Evolutionary conservation across 2,329 filamentous ascomycete genomes (phyloP).

Genomic region (Mollisia scopiformis): DNA sequence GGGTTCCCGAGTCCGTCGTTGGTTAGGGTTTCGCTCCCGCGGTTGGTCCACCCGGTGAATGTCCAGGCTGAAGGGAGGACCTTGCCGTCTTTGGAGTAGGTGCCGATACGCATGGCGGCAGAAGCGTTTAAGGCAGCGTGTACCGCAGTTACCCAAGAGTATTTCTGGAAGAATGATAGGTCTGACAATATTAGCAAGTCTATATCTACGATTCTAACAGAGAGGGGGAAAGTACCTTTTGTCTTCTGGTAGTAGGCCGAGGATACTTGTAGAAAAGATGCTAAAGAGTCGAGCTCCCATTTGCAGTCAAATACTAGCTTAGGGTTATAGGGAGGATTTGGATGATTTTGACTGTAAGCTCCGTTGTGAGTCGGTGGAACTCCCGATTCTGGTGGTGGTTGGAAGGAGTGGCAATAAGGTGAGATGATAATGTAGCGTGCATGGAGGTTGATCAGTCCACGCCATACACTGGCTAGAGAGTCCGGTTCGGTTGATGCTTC

Average conservation of each 20-base stretch:
- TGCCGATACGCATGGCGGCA: conserved; percentile 71
- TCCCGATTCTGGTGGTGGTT: conserved; percentile 77
- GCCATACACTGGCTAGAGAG: conserved; percentile 68
- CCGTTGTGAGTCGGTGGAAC: conserved; percentile 60
- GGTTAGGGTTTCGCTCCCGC: conserved; percentile 79
- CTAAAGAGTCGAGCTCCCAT: conserved; percentile 90
- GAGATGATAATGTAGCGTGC: conserved; percentile 68
- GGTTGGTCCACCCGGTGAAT: conserved; percentile 74
- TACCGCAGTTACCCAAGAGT: conserved; percentile 74
- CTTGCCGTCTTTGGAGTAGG: conserved; percentile 64
- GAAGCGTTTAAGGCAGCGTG: conserved; percentile 70
- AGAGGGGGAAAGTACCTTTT: no score
- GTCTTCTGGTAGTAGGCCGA: conserved; percentile 79
- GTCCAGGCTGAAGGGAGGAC: conserved; percentile 67
- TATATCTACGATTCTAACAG: no score
- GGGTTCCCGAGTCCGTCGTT: conserved; percentile 81
- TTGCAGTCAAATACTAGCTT: conserved; percentile 90
- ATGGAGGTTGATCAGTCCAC: conserved; percentile 73
- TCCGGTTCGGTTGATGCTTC: conserved; percentile 54
- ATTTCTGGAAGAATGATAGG: conserved; percentile 70
- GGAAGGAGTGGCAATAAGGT: conserved; percentile 90
- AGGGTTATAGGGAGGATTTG: conserved; percentile 70
- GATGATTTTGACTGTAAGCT: conserved; percentile 61
- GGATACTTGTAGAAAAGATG: conserved; percentile 80
- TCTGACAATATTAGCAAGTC: no score